phyloP scores from a whole-genome alignment of 805 yeast genomes.

The Candida namnaoensis region DNA sequence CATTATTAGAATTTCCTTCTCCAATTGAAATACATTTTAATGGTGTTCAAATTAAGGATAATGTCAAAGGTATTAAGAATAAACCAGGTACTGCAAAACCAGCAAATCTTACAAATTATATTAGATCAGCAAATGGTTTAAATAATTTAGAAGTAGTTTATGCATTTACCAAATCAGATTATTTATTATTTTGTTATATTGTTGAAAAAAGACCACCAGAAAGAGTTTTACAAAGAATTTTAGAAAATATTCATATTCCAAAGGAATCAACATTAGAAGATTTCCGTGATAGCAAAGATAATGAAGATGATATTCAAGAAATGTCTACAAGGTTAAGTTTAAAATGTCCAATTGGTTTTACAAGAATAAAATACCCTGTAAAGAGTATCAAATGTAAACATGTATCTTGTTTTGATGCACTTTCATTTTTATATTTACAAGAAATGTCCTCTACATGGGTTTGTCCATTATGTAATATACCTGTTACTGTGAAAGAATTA shows the following conservation, averaged over 20 bases:
- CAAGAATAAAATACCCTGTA: constrained; percentile 63
- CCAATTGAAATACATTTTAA: constrained; percentile 66
- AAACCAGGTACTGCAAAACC: constrained; percentile 76
- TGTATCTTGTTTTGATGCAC: constrained; percentile 82
- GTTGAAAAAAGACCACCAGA: constrained; percentile 40
- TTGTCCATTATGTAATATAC: constrained; percentile 73
- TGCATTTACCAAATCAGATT: constrained; percentile 46
- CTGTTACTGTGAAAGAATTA: constrained; percentile 45
- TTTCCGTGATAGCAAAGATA: constrained; percentile 35
- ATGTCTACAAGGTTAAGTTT: constrained; percentile 59
- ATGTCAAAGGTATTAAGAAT: constrained; percentile 68
- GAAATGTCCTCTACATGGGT: constrained; percentile 76
- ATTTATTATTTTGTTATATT: constrained; percentile 45
- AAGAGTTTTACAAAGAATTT: constrained; percentile 30
- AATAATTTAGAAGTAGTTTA: constrained; percentile 47
- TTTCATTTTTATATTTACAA: constrained; percentile 66
- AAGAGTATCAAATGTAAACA: constrained; percentile 69
- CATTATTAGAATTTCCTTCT: constrained; percentile 54
- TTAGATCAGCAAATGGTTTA: constrained; percentile 20
- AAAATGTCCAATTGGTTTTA: constrained; percentile 71
- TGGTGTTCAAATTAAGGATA: constrained; percentile 35
- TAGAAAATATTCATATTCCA: constrained; percentile 42
- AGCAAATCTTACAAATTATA: constrained; percentile 56
- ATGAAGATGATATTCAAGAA: constrained; percentile 66
- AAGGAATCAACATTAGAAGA: constrained; percentile 39